These are phyloP conservation scores for Phytopythium litorale DNA, from an alignment of 352 stramenopile species.

Conservation along the genomic window DNA sequence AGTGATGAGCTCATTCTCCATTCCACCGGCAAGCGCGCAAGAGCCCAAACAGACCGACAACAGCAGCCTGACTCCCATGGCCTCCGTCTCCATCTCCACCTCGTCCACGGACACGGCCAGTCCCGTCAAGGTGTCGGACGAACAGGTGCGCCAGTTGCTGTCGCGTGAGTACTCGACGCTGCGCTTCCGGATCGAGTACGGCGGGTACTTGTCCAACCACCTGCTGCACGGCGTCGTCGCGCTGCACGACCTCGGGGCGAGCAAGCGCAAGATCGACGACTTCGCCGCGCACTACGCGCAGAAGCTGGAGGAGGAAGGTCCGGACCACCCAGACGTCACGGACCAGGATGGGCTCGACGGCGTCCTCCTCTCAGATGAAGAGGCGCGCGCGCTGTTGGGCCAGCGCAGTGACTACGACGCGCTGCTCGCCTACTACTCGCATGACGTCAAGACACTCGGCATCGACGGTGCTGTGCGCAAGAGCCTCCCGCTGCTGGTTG, in stretches of 20 bases:
- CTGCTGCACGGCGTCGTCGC: constrained; percentile 36
- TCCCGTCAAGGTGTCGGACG: constrained; percentile 13
- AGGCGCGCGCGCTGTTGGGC: constrained; percentile 18
- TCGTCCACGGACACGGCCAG: constrained; percentile 3
- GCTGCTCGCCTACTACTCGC: constrained; percentile 24
- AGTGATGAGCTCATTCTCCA: constrained; percentile 5
- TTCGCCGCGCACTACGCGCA: constrained; percentile 25
- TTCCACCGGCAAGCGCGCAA: constrained; percentile 6
- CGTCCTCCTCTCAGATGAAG: constrained; percentile 15
- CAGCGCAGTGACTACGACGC: constrained; percentile 25
- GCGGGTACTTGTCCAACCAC: constrained; percentile 34
- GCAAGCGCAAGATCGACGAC: constrained; percentile 21
- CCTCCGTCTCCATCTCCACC: background rate
- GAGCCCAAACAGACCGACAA: background rate
- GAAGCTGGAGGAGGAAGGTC: constrained; percentile 27
- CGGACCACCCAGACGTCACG: constrained; percentile 22
- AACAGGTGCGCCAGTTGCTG: constrained; percentile 23
- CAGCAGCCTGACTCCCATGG: background rate
- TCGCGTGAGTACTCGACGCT: constrained; percentile 30
- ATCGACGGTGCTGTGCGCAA: constrained; percentile 27
- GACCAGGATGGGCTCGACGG: background rate
- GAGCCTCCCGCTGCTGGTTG: constrained; percentile 23
- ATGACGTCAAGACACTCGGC: constrained; percentile 21
- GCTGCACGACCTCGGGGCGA: constrained; percentile 29
- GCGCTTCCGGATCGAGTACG: constrained; percentile 33